These are phyloP conservation scores for Aeminium ludgeri DNA, from an alignment of 495 filamentous ascomycete genomes.

Conservation along the genomic window DNA sequence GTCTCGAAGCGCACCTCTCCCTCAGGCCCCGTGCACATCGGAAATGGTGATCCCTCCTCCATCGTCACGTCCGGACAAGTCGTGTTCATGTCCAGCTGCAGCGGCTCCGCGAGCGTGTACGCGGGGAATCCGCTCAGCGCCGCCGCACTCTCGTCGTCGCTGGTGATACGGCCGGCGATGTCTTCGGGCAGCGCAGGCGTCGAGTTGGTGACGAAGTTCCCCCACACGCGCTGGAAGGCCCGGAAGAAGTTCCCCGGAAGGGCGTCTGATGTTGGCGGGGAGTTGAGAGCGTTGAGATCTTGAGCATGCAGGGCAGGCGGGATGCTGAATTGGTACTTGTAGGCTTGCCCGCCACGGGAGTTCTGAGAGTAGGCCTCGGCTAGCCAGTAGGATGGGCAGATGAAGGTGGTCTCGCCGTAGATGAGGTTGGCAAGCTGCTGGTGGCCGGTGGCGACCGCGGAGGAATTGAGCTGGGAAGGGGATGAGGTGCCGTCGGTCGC, in stretches of 20 bases:
- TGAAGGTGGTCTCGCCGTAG: conserved; percentile 43
- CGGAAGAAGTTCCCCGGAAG: too few relatives aligned
- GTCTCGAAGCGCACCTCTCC: conserved; percentile 6
- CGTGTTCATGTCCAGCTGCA: conserved; percentile 7
- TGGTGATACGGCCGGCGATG: too few relatives aligned
- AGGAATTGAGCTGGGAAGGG: conserved; percentile 32
- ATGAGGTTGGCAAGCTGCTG: conserved; percentile 37
- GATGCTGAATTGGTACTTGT: conserved; percentile 45
- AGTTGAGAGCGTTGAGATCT: conserved; percentile 33
- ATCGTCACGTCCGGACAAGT: conserved; percentile 3
- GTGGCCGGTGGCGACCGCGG: conserved; percentile 33
- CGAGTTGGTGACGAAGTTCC: too few relatives aligned
- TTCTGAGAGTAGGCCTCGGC: conserved; percentile 36
- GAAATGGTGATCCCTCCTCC: neutral
- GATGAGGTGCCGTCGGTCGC: conserved; percentile 33
- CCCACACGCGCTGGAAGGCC: too few relatives aligned
- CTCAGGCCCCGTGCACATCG: neutral
- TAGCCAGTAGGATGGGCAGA: conserved; percentile 48
- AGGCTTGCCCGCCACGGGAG: conserved; percentile 23
- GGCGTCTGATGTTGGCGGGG: too few relatives aligned
- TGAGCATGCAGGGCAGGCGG: conserved; percentile 39
- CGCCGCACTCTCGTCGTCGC: too few relatives aligned
- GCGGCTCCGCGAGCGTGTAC: conserved; percentile 3
- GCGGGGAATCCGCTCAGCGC: too few relatives aligned
- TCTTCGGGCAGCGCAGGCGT: too few relatives aligned